These are phyloP conservation scores for Venturia nashicola DNA, from an alignment of 2,329 filamentous ascomycete species.

Conservation along the genomic window DNA sequence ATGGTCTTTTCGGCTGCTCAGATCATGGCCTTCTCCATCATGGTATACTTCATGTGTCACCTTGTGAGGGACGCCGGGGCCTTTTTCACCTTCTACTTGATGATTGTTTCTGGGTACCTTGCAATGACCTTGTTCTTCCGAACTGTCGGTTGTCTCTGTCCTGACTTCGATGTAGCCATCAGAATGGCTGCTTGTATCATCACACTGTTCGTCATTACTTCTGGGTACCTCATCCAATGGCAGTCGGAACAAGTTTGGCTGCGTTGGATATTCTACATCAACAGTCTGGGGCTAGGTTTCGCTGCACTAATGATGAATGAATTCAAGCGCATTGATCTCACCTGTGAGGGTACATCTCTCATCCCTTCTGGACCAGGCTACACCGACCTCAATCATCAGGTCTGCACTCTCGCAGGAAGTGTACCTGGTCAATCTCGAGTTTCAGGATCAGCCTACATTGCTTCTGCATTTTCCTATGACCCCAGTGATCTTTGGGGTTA, in stretches of 20 bases:
- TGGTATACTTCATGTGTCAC: constrained; percentile 69
- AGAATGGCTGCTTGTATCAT: constrained; percentile 68
- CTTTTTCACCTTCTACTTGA: constrained; percentile 65
- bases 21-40: constrained; percentile 60
- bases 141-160: constrained; percentile 60
- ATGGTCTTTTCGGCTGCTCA: constrained; percentile 58
- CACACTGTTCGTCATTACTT: constrained; percentile 69
- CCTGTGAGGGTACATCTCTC: constrained; percentile 54
- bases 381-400: constrained; percentile 58
- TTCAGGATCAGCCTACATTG: constrained; percentile 56
- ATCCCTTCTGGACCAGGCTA: constrained; percentile 63
- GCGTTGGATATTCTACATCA: constrained; percentile 70
- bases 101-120: constrained; percentile 22
- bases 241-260: constrained; percentile 63
- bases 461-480: constrained; percentile 53
- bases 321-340: constrained; percentile 56
- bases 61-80: constrained; percentile 57
- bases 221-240: constrained; percentile 76
- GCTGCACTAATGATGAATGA: constrained; percentile 78
- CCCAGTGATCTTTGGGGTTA: constrained; percentile 66
- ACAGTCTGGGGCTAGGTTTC: constrained; percentile 63
- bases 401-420: constrained; percentile 69
- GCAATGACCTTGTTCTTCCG: constrained; percentile 69
- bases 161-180: constrained; percentile 76
- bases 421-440: constrained; percentile 51